These are phyloP conservation scores for Leccinum uliginosum DNA, from an alignment of 768 basidiomycete genomes.

Conservation along the genomic window DNA sequence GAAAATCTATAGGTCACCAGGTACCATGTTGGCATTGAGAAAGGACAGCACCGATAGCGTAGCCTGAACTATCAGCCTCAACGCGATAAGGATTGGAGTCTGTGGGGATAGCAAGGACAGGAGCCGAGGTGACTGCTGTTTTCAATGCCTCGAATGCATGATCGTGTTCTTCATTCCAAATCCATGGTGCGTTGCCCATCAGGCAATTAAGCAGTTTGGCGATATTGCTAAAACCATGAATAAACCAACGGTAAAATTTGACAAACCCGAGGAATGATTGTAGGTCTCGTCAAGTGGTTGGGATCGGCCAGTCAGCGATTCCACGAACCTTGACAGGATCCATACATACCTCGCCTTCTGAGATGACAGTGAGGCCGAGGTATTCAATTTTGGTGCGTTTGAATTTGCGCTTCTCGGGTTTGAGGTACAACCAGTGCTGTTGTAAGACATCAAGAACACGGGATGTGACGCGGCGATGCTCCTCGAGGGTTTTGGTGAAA, in stretches of 20 bases:
- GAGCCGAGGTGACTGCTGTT: not conserved
- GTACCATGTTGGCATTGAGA: not conserved
- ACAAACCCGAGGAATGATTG: slow-evolving; percentile 40
- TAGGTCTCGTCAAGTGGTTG: slow-evolving; percentile 29
- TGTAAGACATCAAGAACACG: too few relatives aligned
- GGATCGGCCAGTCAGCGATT: slow-evolving; percentile 37
- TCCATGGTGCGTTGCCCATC: not conserved
- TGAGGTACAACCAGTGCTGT: too few relatives aligned
- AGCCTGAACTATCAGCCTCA: not conserved
- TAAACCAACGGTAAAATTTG: slow-evolving; percentile 36
- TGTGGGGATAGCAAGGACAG: not conserved
- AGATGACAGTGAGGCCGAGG: too few relatives aligned
- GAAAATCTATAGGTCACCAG: slow-evolving; percentile 38
- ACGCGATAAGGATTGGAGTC: not conserved
- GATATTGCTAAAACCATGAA: slow-evolving; percentile 28
- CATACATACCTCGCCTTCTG: too few relatives aligned
- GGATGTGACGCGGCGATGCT: too few relatives aligned
- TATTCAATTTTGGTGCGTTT: too few relatives aligned
- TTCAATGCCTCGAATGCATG: not conserved
- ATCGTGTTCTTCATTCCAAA: not conserved
- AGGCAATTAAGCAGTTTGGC: slow-evolving; percentile 27
- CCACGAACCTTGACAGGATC: slow-evolving; percentile 30
- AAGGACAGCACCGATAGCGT: not conserved
- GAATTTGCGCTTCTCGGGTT: too few relatives aligned
- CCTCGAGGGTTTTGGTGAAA: too few relatives aligned